Evolutionary conservation across 805 yeast species (phyloP), one percentile per base, ranked within the genome.

Genomic region (Myxozyma nipponensis): DNA sequence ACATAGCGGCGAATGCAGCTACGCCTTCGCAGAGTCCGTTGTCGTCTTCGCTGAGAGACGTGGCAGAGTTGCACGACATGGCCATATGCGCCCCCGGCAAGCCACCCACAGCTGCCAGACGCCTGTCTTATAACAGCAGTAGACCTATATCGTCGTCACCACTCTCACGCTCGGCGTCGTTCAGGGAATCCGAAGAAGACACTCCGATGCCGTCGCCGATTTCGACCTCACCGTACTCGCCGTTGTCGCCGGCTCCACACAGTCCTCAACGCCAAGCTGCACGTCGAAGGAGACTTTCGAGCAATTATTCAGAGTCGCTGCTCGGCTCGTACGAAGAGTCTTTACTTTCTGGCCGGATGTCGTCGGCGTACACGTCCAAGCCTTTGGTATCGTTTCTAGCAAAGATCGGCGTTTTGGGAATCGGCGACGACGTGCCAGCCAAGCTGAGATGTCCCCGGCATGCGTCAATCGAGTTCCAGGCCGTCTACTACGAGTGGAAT

Each of bases 291-390:
- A 48, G 47, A 3, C 30, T 39, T 15, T 52, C 49, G 17, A 19
- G 37, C 19, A 45, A 44, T 24, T 49, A 42, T 21, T 24, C 54
- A 10, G 62, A 60, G 45, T 47, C 66, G 3, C 50, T 66, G 25
- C 63, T 63, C 18, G 70, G 70, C 15, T 65, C 69, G 6, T 66
- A 65, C 44, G 70, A 66, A 39, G 70, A 66, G 54, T 59, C 66
- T 13, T 49, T 66, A 42, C 49, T 66, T 10, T 60, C 61, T 1
- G 63, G 58, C 21, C 70, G 62, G 2, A 67, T 69, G 45, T 60
- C 63, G 22, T 60, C 63, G 22, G 61, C 62, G 1, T 65, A 58
- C 19, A 57, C 65, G 1, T 62, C 65, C 7, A 39, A 46, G 1
- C 63, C 62, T 13, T 55, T 55, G 0, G 66, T 62, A 15, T 42